Percentiles rank a stretch among this genome's conserved stretches.
Conservation (phyloP, 1,284 basidiomycete genomes). For the Sporisorium scitamineum region DNA sequence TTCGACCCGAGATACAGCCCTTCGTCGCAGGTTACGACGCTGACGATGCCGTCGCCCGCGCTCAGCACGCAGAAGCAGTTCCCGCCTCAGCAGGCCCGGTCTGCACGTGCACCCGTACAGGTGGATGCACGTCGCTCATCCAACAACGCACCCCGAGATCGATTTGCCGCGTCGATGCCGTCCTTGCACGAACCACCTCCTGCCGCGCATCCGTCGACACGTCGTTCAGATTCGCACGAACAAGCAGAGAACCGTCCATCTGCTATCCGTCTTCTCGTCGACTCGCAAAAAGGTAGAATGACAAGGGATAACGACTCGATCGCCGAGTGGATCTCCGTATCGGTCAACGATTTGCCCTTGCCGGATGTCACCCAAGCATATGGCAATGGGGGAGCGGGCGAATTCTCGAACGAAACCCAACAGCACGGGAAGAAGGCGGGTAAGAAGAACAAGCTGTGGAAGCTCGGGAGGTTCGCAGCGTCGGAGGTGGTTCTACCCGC, state of each 20-base stretch:
- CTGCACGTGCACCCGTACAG: background rate
- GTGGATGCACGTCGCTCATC: constrained; percentile 9
- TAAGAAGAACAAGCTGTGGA: constrained; percentile 41
- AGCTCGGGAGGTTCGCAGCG: constrained; percentile 35
- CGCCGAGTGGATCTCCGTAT: constrained; percentile 48
- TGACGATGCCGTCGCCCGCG: constrained; percentile 45
- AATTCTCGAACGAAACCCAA: constrained; percentile 39
- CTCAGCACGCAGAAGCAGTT: constrained; percentile 22
- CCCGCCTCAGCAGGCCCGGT: background rate
- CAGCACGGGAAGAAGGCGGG: constrained; percentile 20
- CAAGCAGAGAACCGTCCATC: constrained; percentile 20
- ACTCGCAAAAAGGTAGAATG: constrained; percentile 40
- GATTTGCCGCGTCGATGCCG: constrained; percentile 36
- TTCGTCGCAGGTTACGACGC: constrained; percentile 32
- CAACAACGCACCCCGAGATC: constrained; percentile 11
- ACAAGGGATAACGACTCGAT: constrained; percentile 44
- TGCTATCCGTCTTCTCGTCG: constrained; percentile 28
- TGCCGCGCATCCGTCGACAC: background rate
- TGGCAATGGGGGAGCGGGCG: constrained; percentile 42
- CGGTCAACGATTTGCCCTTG: constrained; percentile 37
- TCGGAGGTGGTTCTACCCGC: constrained; percentile 36
- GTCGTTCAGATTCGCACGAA: constrained; percentile 4
- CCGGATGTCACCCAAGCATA: constrained; percentile 18
- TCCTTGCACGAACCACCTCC: constrained; percentile 11
- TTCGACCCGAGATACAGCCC: constrained; percentile 33